Evolutionary conservation across 345 rosid genomes (phyloP).

Genomic region (Citrus mangshanensis): DNA sequence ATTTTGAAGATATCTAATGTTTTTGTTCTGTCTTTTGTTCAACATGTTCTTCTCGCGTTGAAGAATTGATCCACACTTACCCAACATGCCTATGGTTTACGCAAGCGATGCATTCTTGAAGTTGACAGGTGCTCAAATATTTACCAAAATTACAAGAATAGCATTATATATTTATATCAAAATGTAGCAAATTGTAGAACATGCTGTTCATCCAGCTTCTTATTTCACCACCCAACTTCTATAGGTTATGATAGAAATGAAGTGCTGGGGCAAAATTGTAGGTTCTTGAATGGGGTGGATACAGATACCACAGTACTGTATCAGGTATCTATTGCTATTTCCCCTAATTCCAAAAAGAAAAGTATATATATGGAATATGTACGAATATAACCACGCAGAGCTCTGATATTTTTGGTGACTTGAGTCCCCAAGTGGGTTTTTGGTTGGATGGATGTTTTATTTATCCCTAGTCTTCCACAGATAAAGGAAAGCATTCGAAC

Average conservation of each 20-base stretch:
- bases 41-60: constrained; percentile 22
- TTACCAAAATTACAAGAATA: neutral
- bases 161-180: neutral
- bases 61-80: constrained; percentile 77
- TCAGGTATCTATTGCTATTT: constrained; percentile 40
- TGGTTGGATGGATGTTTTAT: constrained; percentile 7
- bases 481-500: constrained; percentile 59
- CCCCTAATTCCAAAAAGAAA: neutral
- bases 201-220: constrained; percentile 9
- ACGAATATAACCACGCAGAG: too few species aligned
- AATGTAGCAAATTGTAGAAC: neutral
- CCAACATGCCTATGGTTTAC: constrained; percentile 79
- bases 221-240: constrained; percentile 9
- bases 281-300: constrained; percentile 67
- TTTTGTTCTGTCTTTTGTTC: constrained; percentile 7
- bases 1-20: constrained; percentile 26
- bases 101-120: constrained; percentile 90
- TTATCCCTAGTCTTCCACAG: constrained; percentile 34
- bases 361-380: too few species aligned
- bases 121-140: constrained; percentile 60
- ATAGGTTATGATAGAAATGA: constrained; percentile 80
- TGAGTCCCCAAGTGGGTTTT: constrained; percentile 3
- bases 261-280: constrained; percentile 75
- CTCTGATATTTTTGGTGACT: neutral
- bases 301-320: constrained; percentile 53